phyloP scores from a whole-genome alignment of 306 rosid species.

The Trifolium pratense region DNA sequence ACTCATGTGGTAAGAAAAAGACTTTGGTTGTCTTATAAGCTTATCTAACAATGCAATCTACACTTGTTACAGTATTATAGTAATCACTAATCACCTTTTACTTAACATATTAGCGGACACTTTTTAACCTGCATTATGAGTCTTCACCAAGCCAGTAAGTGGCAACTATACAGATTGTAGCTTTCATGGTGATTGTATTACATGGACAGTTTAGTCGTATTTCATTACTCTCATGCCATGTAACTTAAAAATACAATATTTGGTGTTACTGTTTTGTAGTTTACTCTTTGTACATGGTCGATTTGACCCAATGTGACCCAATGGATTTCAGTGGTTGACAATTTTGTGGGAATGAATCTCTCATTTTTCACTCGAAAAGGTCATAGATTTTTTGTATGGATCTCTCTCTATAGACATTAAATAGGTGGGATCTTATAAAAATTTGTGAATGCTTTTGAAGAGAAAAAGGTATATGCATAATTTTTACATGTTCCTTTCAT shows the following conservation, averaged over 20 bases:
- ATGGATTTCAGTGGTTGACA: conserved; percentile 28
- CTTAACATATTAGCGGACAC: conserved; percentile 16
- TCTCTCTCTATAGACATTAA: conserved; percentile 18
- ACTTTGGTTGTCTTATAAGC: neutral
- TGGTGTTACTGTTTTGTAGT: conserved; percentile 6
- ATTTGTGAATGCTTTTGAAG: neutral
- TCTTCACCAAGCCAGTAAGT: conserved; percentile 22
- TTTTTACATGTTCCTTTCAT: neutral
- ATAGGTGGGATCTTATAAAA: neutral
- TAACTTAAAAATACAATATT: conserved; percentile 22
- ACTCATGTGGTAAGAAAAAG: neutral
- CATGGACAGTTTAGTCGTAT: neutral
- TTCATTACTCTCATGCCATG: conserved; percentile 22
- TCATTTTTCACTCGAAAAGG: neutral
- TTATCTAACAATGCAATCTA: conserved; percentile 22
- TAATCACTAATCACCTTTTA: conserved; percentile 31
- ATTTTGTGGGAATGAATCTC: conserved; percentile 13
- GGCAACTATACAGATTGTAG: conserved; percentile 18
- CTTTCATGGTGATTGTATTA: conserved; percentile 25
- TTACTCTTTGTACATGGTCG: conserved; percentile 8
- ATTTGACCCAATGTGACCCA: neutral
- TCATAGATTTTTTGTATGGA: neutral
- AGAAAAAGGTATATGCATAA: neutral
- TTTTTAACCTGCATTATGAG: conserved; percentile 27
- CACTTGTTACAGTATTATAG: conserved; percentile 23